Base-by-base conservation (phyloP, 208 protist genomes). In the Phytomonas francai region DNA sequence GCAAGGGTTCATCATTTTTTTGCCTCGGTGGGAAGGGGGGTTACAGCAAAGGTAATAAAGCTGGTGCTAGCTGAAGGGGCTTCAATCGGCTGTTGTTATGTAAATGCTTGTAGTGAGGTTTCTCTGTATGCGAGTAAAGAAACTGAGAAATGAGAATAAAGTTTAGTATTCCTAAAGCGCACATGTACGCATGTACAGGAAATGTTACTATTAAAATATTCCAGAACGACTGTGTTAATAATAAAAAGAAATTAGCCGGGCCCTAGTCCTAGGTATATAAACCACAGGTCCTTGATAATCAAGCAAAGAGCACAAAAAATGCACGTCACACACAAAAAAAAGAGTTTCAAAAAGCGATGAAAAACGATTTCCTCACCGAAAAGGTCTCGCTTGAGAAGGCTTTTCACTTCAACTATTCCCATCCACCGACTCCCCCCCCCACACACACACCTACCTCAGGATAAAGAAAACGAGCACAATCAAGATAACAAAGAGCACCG, bases 401-500 rank as follows among this genome's bases (percentile, higher is more conserved):
- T 0, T 54, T 54, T 25, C 8, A 25, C 22, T 19, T 6, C 22
- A 22, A 25, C 19, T 19, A 54, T 54, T 54, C 45, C 11, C 22
- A n/a, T n/a, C n/a, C n/a, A n/a, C n/a, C n/a, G n/a, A n/a, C 49
- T 57, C 25, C 25, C 25, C 49, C 22, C 49, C 22, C 49, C 49
- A 27, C 25, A 57, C 22, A 57, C 42, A 30, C 31, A 16, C 22
- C 71, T 82, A 89, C 3, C 77, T 65, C 2, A 88, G 57, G 0
- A 92, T 73, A 8, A 94, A 73, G 27, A 88, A 73, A 29, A 91
- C 81, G 33, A 91, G 78, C 9, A 91, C 8, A 33, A 91, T 65
- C 11, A 94, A 73, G 62, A 94, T 80, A 34, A 90, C 22, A 59
- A 94, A 76, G 1, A 94, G 77, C 12, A 94, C 79, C 0, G 67